Evolutionary conservation across 371 early-diverging fungal species (phyloP), one percentile per base, ranked within the genome.

Genomic region (Rhizopus stolonifer): DNA sequence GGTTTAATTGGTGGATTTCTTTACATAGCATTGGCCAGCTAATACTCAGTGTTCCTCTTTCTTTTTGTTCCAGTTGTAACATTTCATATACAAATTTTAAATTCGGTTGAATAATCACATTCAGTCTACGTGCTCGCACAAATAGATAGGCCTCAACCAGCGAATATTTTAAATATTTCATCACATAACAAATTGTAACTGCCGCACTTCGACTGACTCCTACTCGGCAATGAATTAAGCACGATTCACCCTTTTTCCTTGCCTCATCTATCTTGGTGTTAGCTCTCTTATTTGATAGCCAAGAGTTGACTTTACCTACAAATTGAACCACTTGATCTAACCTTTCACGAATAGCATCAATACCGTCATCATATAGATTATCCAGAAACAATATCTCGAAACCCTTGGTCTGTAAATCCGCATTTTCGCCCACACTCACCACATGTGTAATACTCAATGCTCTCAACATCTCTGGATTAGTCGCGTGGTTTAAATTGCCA

Each of bases 31-130:
- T 48, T 11, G 68, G 74, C 79, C 79, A 78, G 25, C 64, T 45
- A 1, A 78, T 61, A 13, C 50, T 59, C 4, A 46, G 23, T 11
- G 29, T 40, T 4, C 75, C 73, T 11, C 24, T 31, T n/a, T 71
- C 29, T 2, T 42, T 67, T 52, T 82, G 82, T 49, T 86, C 86
- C 56, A 82, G 65, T 38, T 83, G 83, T 15, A 86, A 39, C 45
- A 86, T 64, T 53, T 86, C 84, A 49, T 84, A 86, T 81, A 86
- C 83, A 40, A 86, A 83, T 45, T 81, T 72, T 8, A 86, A 54
- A 50, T 86, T 86, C n/a, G 86, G 86, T 38, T 86, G 86, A 18
- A 86, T 86, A 33, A 86, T 83, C 9, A 86, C 84, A 62, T 80
- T 82, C 11, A 86, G 49, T 10, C 86, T 71, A 24, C 84, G 73